Conservation (phyloP, 495 filamentous ascomycete species). For the Gamarada debralockiae region DNA sequence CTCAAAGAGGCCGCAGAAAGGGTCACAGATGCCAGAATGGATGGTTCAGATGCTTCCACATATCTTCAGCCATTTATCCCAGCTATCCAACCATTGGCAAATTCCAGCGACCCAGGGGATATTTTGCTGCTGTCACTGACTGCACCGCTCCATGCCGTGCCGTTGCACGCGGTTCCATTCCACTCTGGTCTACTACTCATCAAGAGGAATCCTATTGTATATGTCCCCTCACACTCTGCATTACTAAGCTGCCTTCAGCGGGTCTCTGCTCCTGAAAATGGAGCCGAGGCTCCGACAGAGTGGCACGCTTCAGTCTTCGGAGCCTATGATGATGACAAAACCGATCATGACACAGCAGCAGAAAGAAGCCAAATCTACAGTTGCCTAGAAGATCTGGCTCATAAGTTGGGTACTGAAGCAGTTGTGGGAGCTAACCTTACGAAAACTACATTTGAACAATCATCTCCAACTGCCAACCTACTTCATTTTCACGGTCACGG, state of each 20-base stretch:
- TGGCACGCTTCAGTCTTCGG: background rate
- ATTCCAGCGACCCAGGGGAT: background rate
- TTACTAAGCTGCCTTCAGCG: background rate
- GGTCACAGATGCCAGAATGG: too few species aligned
- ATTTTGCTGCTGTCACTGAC: background rate
- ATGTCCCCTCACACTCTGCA: background rate
- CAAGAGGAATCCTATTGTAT: background rate
- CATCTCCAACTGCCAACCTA: background rate
- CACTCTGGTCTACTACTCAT: background rate
- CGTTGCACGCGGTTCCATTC: background rate
- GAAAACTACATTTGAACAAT: background rate
- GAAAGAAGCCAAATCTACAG: background rate
- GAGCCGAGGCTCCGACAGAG: background rate
- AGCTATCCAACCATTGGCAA: background rate
- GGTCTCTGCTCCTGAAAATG: background rate
- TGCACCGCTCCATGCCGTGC: background rate
- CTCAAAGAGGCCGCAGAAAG: too few species aligned
- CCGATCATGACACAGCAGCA: background rate
- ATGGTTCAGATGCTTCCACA: background rate
- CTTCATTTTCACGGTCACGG: constrained; percentile 6
- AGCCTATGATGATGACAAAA: background rate
- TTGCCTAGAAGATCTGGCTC: background rate
- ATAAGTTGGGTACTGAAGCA: background rate
- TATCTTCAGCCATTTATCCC: background rate
- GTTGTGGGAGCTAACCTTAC: background rate